Evolutionary conservation across 2,329 filamentous ascomycete species (phyloP).

Genomic region (Fonsecaea nubica): DNA sequence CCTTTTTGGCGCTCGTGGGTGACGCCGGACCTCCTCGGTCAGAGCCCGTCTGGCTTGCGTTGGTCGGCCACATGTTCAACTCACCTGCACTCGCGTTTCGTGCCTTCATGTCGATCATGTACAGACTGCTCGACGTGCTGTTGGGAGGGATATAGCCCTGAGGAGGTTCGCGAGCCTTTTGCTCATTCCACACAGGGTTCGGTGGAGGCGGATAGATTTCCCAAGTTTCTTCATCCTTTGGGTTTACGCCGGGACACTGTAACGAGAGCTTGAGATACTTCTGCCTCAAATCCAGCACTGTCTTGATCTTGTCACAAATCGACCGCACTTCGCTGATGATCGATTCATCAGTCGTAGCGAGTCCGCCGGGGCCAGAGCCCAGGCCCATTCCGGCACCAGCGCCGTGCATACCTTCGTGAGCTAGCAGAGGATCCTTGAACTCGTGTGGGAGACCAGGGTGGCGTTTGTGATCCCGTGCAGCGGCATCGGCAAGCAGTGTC

Average conservation of each 20-base stretch:
- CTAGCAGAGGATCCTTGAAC: conserved; percentile 59
- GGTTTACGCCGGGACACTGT: conserved; percentile 83
- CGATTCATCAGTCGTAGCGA: conserved; percentile 74
- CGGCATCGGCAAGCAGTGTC: conserved; percentile 55
- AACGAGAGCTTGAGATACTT: conserved; percentile 88
- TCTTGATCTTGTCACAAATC: conserved; percentile 90
- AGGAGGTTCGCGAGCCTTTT: conserved; percentile 51
- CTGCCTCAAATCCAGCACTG: conserved; percentile 83
- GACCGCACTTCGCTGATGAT: conserved; percentile 82
- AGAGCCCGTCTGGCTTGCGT: conserved; percentile 43
- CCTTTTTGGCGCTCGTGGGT: conserved; percentile 61
- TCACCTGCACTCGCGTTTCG: conserved; percentile 23
- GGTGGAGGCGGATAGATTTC: conserved; percentile 89
- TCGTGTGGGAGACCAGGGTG: conserved; percentile 63
- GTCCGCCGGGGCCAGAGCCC: conserved; percentile 67
- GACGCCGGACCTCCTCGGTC: conserved; percentile 41
- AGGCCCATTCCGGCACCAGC: conserved; percentile 65
- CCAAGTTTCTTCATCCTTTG: conserved; percentile 83
- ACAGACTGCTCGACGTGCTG: conserved; percentile 43
- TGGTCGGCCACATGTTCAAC: conserved; percentile 38
- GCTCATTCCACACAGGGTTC: conserved; percentile 83
- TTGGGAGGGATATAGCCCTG: conserved; percentile 33
- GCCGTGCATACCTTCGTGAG: conserved; percentile 63
- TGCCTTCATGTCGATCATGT: conserved; percentile 36
- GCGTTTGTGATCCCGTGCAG: conserved; percentile 56